Evolutionary conservation across 345 rosid species (phyloP), one percentile per base, ranked within the genome.

Genomic region (Orychophragmus violaceus): DNA sequence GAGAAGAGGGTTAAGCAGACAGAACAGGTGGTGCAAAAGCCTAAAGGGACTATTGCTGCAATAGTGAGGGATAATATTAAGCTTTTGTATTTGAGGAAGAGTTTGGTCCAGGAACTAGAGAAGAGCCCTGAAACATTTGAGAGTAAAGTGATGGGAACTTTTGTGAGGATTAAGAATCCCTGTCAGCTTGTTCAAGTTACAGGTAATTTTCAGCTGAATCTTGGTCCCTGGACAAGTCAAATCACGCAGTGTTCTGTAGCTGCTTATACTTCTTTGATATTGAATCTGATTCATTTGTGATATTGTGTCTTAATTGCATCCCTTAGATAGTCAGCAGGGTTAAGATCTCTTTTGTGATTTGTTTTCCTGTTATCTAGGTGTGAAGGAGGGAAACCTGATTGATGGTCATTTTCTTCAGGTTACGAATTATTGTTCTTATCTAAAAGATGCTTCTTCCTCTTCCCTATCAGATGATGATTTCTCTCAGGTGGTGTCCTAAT

Each of bases 401-500:
- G 76, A 70, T 68, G 79, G 78, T 53, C 25, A 80, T 64, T 55
- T 82, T 74, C 82, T 88, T 41, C 77, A 76, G 70, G 91, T 83
- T 69, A 71, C 87, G 48, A 85, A 85, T 78, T 55, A 44, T 64
- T 22, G 50, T 2, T 44, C 35, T 54, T 70, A 42, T 65, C 36
- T 79, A 27, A 70, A 76, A 68, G 86, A 88, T 44, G 78, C 81
- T 56, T 6, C 41, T 29, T 65, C 77, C 56, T 75, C 83, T 69
- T 64, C 39, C 74, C 82, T 91, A 52, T 91, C 96, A 0, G 84
- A 91, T 75, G 90, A 83, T 64, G 76, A 85, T 73, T 91, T 91
- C 72, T 69, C 85, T 1, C 74, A 82, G 96, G 96, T 91, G 77
- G 45, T 44, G 11, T n/a, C 11, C 13, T 60, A 12, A 45, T 4